Conservation (phyloP, 164 flowering plant species). For the Santalum album region DNA sequence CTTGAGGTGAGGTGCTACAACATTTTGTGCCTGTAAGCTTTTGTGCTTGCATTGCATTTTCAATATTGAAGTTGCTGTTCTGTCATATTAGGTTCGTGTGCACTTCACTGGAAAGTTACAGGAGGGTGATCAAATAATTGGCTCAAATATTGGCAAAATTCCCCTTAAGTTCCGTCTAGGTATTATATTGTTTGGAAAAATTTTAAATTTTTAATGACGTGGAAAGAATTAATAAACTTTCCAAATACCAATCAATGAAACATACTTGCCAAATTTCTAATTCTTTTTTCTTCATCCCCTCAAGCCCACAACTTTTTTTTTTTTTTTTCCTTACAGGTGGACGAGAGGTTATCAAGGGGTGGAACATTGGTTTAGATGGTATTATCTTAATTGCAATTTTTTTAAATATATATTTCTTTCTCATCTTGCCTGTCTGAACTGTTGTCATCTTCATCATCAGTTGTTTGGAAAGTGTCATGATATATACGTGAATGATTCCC, state of each 20-base stretch:
- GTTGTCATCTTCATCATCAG: neutral
- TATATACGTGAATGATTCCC: constrained; percentile 2
- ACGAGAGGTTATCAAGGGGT: constrained; percentile 21
- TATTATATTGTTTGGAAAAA: constrained; percentile 5
- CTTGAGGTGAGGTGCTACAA: too few relatives aligned
- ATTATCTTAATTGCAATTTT: too few relatives aligned
- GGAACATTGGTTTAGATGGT: constrained; percentile 45
- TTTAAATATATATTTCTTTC: neutral
- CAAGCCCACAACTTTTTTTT: too few relatives aligned
- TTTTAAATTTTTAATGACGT: too few relatives aligned
- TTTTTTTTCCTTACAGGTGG: constrained; percentile 18
- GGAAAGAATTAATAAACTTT: too few relatives aligned
- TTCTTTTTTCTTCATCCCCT: too few relatives aligned
- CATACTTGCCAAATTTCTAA: too few relatives aligned
- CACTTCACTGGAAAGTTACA: constrained; percentile 24
- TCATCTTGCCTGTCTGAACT: neutral
- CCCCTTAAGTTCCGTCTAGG: constrained; percentile 37
- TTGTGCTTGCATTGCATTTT: too few relatives aligned
- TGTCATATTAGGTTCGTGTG: constrained; percentile 27
- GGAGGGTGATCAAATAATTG: constrained; percentile 30
- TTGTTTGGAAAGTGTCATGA: neutral
- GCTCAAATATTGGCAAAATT: constrained; percentile 21
- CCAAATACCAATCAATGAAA: too few relatives aligned
- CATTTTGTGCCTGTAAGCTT: too few relatives aligned
- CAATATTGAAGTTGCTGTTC: neutral